Base-by-base conservation (phyloP, 2,329 filamentous ascomycete genomes). In the Lomentospora prolificans region DNA sequence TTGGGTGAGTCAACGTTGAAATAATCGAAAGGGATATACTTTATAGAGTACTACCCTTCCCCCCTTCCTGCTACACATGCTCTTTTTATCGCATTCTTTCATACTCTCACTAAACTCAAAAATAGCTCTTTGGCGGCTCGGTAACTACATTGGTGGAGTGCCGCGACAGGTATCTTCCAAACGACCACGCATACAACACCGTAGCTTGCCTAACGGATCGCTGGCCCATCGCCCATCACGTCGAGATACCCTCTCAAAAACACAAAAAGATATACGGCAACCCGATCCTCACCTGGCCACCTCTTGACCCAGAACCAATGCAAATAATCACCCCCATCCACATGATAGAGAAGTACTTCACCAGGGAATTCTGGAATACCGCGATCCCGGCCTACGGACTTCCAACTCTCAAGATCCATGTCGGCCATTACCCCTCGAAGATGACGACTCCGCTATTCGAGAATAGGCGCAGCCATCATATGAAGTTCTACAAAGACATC, bases 331-430 rank as follows among this genome's bases (percentile, higher is more conserved):
- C 9, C 2, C 24, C 44, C 7, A 48, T 48, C 19, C 55, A 56
- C 2, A 58, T 61, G 6, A 44, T 60, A 1, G 46, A 57, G 4
- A 60, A 59, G 8, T 56, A 60, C 33, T 68, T 67, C 51, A 59
- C 51, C 0, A 54, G 62, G 8, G 58, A 57, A 6, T 68, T 66
- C 57, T 68, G 66, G 66, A 46, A 60, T 14, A 58, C 54, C 9
- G 55, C 60, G 6, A 56, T 68, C 1, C 24, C 22, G 2, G 65
- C 59, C 22, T 67, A 62, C 28, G 66, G 66, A 8, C 53, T 58
- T 17, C 57, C 60, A 2, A 62, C 64, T 3, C 30, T 66, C 9
- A 59, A 59, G 4, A 56, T n/a, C n/a, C 10, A 60, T 17, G 19
- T 58, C 4, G 55, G 61, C 2, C 41, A 31, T 4, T 60, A 57